phyloP scores from a whole-genome alignment of 306 rosid species.

The Dryas octopetala region DNA sequence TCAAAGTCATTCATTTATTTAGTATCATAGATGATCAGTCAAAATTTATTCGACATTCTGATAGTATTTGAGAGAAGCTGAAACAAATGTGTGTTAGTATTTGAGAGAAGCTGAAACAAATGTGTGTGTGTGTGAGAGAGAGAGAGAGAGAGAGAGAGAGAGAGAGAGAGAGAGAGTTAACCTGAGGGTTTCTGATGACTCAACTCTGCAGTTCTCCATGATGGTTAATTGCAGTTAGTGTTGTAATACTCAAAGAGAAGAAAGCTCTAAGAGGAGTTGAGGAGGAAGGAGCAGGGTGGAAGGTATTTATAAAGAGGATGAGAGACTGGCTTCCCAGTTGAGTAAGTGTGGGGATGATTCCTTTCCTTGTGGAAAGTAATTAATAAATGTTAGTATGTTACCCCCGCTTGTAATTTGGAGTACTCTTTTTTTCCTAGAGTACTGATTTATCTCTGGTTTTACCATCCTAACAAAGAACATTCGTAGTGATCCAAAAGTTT shows the following conservation, averaged over 20 bases:
- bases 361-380: neutral
- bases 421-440: neutral
- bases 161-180: slow-evolving; percentile 24
- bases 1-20: neutral
- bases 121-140: neutral
- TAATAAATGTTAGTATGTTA: too few relatives aligned
- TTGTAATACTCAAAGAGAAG: neutral
- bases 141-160: slow-evolving; percentile 24
- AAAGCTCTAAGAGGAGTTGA: slow-evolving; percentile 19
- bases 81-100: neutral
- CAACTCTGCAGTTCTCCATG: slow-evolving; percentile 57
- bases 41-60: neutral
- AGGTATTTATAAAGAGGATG: slow-evolving; percentile 47
- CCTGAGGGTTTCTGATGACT: slow-evolving; percentile 66
- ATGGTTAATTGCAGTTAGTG: neutral
- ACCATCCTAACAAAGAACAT: slow-evolving; percentile 30
- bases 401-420: too few relatives aligned
- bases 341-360: neutral
- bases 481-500: slow-evolving; percentile 38
- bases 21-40: neutral
- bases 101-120: too few relatives aligned
- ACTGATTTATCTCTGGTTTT: neutral
- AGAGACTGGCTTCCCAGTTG: slow-evolving; percentile 35
- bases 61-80: neutral
- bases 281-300: slow-evolving; percentile 19